Conservation (phyloP, 2,329 filamentous ascomycete species). For the Calonectria naviculata region DNA sequence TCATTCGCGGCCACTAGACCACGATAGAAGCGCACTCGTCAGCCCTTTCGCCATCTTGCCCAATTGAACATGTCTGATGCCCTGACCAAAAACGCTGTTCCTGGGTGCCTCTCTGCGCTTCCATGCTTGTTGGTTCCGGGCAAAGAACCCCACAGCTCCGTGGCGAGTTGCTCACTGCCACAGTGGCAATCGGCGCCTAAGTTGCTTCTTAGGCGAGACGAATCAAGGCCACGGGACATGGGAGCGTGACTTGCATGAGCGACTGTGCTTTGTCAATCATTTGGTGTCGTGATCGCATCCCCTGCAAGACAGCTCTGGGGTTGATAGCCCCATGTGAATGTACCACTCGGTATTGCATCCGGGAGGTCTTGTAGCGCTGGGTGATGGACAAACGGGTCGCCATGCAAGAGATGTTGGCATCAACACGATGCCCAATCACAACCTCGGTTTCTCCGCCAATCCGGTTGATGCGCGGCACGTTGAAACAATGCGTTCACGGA, state of each 20-base stretch:
- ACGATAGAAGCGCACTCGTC: conserved; percentile 20
- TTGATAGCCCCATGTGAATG: neutral
- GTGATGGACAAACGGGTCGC: neutral
- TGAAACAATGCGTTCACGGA: conserved; percentile 6
- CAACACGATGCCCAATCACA: conserved; percentile 15
- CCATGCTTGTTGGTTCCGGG: conserved; percentile 13
- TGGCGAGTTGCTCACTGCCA: conserved; percentile 26
- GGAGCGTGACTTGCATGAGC: conserved; percentile 11
- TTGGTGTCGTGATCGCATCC: conserved; percentile 3
- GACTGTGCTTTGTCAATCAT: conserved; percentile 1
- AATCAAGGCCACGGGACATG: conserved; percentile 16
- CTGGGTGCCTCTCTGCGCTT: conserved; percentile 27
- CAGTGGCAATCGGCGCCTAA: conserved; percentile 18
- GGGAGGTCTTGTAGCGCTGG: neutral
- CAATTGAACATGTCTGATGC: conserved; percentile 21
- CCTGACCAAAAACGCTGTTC: conserved; percentile 25
- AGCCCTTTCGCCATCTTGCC: conserved; percentile 26
- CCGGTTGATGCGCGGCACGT: neutral
- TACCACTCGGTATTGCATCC: conserved; percentile 12
- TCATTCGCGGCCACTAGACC: conserved; percentile 20
- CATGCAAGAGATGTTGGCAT: conserved; percentile 30
- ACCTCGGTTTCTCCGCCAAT: conserved; percentile 16
- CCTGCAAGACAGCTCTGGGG: neutral
- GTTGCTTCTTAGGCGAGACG: conserved; percentile 25
- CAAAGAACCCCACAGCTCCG: conserved; percentile 24